Percentiles rank a stretch among this genome's conserved stretches.
phyloP scores from a whole-genome alignment of 805 yeast species.

The Cyberlindnera subsufficiens region DNA sequence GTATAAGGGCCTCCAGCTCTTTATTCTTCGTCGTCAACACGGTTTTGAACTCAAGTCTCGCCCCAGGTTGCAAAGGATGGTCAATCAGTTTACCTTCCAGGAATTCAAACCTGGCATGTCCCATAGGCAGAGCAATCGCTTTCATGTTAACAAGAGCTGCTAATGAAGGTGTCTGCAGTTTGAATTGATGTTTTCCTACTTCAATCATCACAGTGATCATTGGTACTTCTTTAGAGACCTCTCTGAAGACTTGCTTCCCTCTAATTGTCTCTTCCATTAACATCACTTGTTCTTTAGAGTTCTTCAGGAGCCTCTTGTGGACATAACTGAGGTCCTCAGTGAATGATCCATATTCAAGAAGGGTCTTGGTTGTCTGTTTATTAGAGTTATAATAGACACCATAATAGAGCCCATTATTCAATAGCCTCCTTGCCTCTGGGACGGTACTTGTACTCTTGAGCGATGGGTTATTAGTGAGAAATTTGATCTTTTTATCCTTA shows the following conservation, averaged over 20 bases:
- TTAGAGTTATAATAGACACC: conserved; percentile 15
- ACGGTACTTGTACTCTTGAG: conserved; percentile 6
- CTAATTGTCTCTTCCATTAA: neutral
- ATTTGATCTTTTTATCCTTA: conserved; percentile 10
- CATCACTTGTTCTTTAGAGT: neutral
- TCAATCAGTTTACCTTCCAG: neutral
- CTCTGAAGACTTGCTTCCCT: neutral
- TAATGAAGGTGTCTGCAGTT: conserved; percentile 10
- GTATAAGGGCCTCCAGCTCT: conserved; percentile 14
- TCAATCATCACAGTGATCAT: conserved; percentile 4
- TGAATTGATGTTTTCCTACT: conserved; percentile 3
- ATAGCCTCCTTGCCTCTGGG: conserved; percentile 11
- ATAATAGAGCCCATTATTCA: conserved; percentile 17
- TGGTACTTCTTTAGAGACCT: neutral
- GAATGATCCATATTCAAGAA: conserved; percentile 1
- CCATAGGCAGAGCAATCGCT: conserved; percentile 16
- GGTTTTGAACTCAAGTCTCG: conserved; percentile 2
- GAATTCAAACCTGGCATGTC: conserved; percentile 6
- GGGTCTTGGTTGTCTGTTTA: conserved; percentile 1
- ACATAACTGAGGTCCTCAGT: neutral
- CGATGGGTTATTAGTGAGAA: conserved; percentile 7
- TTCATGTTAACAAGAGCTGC: conserved; percentile 11
- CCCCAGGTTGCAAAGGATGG: conserved; percentile 5
- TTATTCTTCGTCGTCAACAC: conserved; percentile 1
- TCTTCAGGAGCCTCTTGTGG: neutral